These are phyloP conservation scores for Bipolaris gigantea DNA, from an alignment of 2,329 filamentous ascomycete species.

Conservation along the genomic window DNA sequence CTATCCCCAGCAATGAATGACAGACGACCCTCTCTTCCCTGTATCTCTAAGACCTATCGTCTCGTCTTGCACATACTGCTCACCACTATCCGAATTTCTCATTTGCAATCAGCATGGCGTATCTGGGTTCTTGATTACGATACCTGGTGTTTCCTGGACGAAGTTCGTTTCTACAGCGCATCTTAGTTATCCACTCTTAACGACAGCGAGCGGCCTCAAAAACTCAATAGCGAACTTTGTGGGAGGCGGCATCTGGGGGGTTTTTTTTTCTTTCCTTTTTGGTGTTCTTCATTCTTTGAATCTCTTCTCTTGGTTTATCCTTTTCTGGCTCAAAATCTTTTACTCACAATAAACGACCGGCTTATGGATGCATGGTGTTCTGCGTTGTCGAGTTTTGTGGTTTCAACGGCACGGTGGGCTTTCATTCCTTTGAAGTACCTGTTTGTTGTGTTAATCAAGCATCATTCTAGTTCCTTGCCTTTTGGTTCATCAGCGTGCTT, in stretches of 20 bases:
- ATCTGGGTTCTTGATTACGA: constrained; percentile 9
- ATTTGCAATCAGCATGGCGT: constrained; percentile 13
- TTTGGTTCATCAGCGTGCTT: neutral
- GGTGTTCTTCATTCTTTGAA: neutral
- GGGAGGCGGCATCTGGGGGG: constrained; percentile 1
- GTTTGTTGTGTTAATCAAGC: constrained; percentile 8
- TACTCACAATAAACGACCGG: constrained; percentile 7
- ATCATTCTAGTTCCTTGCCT: neutral
- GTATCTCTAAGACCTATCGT: neutral
- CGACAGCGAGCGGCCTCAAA: constrained; percentile 9
- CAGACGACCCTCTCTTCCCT: neutral
- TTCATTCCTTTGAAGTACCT: neutral
- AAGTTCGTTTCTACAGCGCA: constrained; percentile 9
- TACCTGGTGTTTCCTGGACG: constrained; percentile 8
- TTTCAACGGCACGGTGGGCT: neutral
- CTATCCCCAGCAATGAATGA: constrained; percentile 54
- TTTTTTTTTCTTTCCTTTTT: neutral
- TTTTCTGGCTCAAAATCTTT: neutral
- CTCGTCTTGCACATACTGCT: constrained; percentile 6
- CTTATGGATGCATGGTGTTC: constrained; percentile 13
- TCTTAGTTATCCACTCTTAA: constrained; percentile 3
- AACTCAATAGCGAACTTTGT: constrained; percentile 5
- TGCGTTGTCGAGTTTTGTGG: constrained; percentile 7
- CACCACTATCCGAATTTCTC: constrained; percentile 4
- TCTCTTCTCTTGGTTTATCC: neutral